Base-by-base conservation (phyloP, 2,329 filamentous ascomycete species). In the Apiospora kogelbergensis region DNA sequence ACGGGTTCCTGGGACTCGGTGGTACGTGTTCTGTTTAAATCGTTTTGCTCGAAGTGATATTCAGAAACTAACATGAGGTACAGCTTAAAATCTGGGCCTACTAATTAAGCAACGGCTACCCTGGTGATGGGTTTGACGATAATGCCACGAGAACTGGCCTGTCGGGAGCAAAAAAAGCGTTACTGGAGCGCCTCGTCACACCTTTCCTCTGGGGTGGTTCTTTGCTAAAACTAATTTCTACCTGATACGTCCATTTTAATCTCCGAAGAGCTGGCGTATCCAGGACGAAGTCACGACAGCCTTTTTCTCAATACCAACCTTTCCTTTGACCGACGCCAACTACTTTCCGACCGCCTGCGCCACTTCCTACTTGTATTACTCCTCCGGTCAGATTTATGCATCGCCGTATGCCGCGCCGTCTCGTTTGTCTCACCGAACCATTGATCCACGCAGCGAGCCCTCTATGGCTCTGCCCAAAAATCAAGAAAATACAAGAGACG, bases 1-100 rank as follows among this genome's bases (percentile, higher is more conserved):
- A 99, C 96, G 78, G 96, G 96, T 81, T 99, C 96, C 75, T 99
- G 96, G 96, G 96, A 99, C 85, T 98, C 96, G 78, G 88, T 97
- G 87, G 96, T 98, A 89, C 85, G 94, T 88, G 88, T 97, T 86
- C 95, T 98, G 89, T 85, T 93, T 42, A 88, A 68, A 57, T 44
- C 46, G 0, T n/a, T 42, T 1, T 7, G 11, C 6, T 20, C 24
- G n/a, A 41, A 40, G 26, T n/a, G 3, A 26, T 17, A n/a, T 63
- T 81, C 81, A 89, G 87, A 40, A 72, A 73, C 79, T 82, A 77
- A 83, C 78, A 70, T 68, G 68, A 66, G 67, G 65, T 63, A 65
- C 72, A 95, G 93, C 91, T 95, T 81, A 95, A 94, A 88, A 90
- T 95, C 80, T 95, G 93, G 93, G 93, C 93, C 72, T 94, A 92